Percentiles rank a stretch among this genome's conserved stretches.
These are phyloP conservation scores for Podila verticillata DNA, from an alignment of 192 early-diverging fungal genomes.

Conservation along the genomic window DNA sequence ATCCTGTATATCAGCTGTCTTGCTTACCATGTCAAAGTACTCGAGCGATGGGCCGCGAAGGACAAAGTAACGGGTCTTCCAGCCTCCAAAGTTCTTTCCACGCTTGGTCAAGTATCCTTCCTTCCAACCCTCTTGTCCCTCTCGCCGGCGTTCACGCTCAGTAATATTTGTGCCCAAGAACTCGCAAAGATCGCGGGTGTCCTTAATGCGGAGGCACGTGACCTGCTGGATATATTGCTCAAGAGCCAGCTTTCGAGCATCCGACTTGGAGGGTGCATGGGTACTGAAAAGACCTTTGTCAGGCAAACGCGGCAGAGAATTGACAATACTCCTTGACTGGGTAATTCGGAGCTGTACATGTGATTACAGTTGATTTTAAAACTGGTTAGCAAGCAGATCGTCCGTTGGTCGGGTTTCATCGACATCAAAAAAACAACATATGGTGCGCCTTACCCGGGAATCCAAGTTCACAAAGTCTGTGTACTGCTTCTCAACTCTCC, in stretches of 20 bases:
- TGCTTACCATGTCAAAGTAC: slow-evolving; percentile 81
- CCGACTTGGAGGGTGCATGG: slow-evolving; percentile 85
- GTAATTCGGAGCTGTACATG: slow-evolving; percentile 40
- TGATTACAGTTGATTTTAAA: background rate
- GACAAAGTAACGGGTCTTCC: slow-evolving; percentile 93
- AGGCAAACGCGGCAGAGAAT: slow-evolving; percentile 79
- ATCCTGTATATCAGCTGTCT: background rate
- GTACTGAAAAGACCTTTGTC: slow-evolving; percentile 88
- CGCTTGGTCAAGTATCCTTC: slow-evolving; percentile 92
- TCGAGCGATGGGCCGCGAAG: slow-evolving; percentile 75
- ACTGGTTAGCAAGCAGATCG: background rate
- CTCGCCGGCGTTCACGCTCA: slow-evolving; percentile 49
- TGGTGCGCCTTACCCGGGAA: slow-evolving; percentile 65
- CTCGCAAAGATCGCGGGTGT: slow-evolving; percentile 73
- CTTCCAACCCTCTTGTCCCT: slow-evolving; percentile 64
- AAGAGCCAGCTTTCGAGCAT: slow-evolving; percentile 87
- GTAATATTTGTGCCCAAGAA: slow-evolving; percentile 82
- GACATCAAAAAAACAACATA: background rate
- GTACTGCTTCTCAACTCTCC: slow-evolving; percentile 91
- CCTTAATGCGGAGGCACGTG: slow-evolving; percentile 65
- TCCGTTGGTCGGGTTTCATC: background rate
- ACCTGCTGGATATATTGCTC: slow-evolving; percentile 86
- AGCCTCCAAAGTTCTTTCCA: slow-evolving; percentile 97
- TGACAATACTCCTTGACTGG: slow-evolving; percentile 51
- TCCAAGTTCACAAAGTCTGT: slow-evolving; percentile 88